Percentiles rank a stretch among this genome's conserved stretches.
Conservation (phyloP, 495 filamentous ascomycete species). For the Aspergillus olivimuriae region DNA sequence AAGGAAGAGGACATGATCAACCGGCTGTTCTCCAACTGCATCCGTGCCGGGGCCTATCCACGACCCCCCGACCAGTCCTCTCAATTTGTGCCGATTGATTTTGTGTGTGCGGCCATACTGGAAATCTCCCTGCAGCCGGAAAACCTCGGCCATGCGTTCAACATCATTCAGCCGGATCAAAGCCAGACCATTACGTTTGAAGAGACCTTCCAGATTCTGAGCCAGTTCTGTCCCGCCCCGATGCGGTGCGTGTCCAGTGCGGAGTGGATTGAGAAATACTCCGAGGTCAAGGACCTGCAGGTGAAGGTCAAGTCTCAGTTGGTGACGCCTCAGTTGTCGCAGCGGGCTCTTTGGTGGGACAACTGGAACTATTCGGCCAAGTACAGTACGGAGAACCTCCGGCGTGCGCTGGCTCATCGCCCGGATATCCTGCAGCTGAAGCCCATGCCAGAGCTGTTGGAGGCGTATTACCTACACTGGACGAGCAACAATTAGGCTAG, state of each 20-base stretch:
- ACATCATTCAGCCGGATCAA: constrained; percentile 9
- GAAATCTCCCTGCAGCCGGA: constrained; percentile 1
- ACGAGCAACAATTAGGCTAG: not conserved
- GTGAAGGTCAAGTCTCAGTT: not conserved
- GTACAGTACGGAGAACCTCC: constrained; percentile 1
- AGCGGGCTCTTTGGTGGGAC: constrained; percentile 4
- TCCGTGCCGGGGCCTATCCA: constrained; percentile 11
- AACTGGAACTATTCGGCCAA: not conserved
- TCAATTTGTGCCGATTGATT: constrained; percentile 12
- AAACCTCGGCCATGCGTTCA: constrained; percentile 9
- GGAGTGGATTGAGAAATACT: constrained; percentile 1
- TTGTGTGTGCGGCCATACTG: constrained; percentile 5
- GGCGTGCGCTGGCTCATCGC: constrained; percentile 1
- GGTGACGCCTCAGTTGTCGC: not conserved
- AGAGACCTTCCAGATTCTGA: not conserved
- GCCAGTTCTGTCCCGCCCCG: not conserved
- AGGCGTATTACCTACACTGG: constrained; percentile 4
- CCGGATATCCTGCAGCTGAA: constrained; percentile 2
- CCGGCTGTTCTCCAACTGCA: constrained; percentile 6
- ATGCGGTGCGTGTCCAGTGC: not conserved
- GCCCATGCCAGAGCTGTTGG: constrained; percentile 1
- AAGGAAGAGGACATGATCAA: constrained; percentile 14
- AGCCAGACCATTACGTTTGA: not conserved
- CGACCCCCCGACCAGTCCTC: constrained; percentile 3
- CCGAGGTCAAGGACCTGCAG: not conserved